Base-by-base conservation (phyloP, 345 rosid species). In the Linum usitatissimum region DNA sequence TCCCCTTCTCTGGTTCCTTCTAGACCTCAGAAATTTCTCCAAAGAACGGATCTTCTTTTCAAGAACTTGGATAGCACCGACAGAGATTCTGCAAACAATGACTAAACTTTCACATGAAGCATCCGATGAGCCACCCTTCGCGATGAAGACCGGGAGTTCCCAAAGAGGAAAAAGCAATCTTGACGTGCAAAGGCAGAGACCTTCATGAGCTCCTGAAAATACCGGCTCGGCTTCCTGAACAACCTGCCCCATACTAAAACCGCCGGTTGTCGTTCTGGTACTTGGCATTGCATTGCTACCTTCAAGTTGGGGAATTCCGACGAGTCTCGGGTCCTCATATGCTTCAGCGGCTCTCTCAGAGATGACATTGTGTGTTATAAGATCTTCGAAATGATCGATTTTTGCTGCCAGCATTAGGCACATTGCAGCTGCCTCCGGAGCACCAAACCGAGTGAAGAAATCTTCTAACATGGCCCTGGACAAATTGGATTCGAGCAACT, bases 181-280 rank as follows among this genome's bases (percentile, higher is more conserved):
- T 70, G 97, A 78, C 14, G 99, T 72, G 69, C 96, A 90, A 69
- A 93, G 77, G 79, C 96, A 93, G 56, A 93, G 90, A 56, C 97
- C 99, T 68, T 93, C 95, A 71, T 87, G 82, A 21, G 92, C 97
- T 73, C 96, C 96, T 9, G 99, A 90, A 76, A 90, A 86, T 55
- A 86, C 81, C 59, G 99, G 96, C 75, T 87, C 97, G 6, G 96
- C 90, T 76, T 90, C 97, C 78, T 90, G 95, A 73, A 93, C 96
- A 78, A 93, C 96, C 77, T 93, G 97, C 53, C 97, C 99, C 99
- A 90, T 87, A 82, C 96, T 87, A 70, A 93, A 93, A 68, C 97
- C 99, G 67, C 95, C 96, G 31, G 86, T 79, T 56, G 95, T 73
- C 49, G 96, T 71, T 79, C 97, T 84, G 67, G 96, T 76, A 71